Evolutionary conservation across 805 yeast species (phyloP).

Genomic region (Candida koratica): DNA sequence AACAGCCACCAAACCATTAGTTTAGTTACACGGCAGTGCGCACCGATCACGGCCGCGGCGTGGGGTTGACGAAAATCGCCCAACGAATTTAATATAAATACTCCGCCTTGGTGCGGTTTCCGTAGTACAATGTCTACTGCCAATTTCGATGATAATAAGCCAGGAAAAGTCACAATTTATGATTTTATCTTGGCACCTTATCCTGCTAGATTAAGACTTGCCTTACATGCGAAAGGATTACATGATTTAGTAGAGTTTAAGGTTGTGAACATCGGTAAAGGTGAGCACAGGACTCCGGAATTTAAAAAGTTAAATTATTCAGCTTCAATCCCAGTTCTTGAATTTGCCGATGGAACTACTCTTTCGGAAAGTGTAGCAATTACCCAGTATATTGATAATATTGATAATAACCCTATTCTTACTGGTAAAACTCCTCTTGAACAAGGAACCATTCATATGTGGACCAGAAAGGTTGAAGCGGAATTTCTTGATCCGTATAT

Average conservation of each 20-base stretch:
- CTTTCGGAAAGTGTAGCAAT: neutral
- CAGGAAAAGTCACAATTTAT: conserved; percentile 8
- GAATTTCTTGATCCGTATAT: neutral
- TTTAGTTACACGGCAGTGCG: too few species aligned
- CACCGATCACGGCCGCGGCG: too few species aligned
- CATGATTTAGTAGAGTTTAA: neutral
- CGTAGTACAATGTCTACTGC: conserved; percentile 1
- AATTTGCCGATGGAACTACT: neutral
- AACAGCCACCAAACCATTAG: too few species aligned
- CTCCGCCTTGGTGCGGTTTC: too few species aligned
- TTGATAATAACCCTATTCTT: neutral
- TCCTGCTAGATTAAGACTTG: neutral
- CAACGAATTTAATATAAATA: too few species aligned
- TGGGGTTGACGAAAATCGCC: too few species aligned
- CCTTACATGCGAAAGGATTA: neutral
- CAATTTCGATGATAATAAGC: conserved; percentile 9
- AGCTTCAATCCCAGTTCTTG: neutral
- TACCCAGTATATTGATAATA: neutral
- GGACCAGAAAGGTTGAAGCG: neutral
- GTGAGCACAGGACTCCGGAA: neutral
- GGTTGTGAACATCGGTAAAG: neutral
- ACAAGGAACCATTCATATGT: neutral
- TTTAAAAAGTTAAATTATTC: neutral
- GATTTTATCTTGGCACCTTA: conserved; percentile 9
- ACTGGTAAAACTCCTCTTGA: neutral